These are phyloP conservation scores for Yamadazyma jaroonii DNA, from an alignment of 1,139 yeast species.

Conservation along the genomic window DNA sequence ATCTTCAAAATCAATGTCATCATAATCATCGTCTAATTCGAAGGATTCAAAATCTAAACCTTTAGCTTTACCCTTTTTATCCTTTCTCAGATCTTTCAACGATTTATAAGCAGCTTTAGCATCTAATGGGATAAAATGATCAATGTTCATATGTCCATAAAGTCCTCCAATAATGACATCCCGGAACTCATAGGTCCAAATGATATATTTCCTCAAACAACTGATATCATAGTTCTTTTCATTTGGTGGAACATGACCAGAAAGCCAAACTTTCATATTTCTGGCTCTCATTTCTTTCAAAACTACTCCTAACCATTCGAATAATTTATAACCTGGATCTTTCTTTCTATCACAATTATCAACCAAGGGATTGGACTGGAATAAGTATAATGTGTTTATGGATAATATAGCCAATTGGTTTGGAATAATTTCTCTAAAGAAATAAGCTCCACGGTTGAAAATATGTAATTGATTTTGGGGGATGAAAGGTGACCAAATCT, in stretches of 20 bases:
- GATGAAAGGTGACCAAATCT: constrained; percentile 70
- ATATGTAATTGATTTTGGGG: constrained; percentile 76
- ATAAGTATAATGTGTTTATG: constrained; percentile 72
- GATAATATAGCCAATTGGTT: constrained; percentile 73
- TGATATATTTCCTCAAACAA: constrained; percentile 69
- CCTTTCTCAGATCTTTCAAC: constrained; percentile 22
- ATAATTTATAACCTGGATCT: constrained; percentile 76
- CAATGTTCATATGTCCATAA: constrained; percentile 87
- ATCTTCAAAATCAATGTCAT: not conserved
- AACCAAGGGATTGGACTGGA: constrained; percentile 74
- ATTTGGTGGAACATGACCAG: constrained; percentile 88
- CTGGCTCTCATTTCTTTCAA: constrained; percentile 71
- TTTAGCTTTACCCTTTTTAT: constrained; percentile 10
- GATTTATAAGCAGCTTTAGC: constrained; percentile 64
- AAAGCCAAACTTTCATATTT: constrained; percentile 79
- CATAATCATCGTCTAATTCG: not conserved
- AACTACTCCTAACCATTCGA: constrained; percentile 76
- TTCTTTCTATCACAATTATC: constrained; percentile 71
- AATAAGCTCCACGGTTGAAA: constrained; percentile 74
- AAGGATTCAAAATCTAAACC: not conserved
- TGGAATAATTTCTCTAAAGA: constrained; percentile 73
- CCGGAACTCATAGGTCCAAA: constrained; percentile 78
- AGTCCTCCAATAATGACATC: constrained; percentile 81
- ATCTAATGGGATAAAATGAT: constrained; percentile 79
- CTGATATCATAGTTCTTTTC: constrained; percentile 70